A percentile compares a stretch with the other conserved stretches of the same genome.
These are phyloP conservation scores for Ogataea salicorniae DNA, from an alignment of 805 yeast species.

Conservation along the genomic window DNA sequence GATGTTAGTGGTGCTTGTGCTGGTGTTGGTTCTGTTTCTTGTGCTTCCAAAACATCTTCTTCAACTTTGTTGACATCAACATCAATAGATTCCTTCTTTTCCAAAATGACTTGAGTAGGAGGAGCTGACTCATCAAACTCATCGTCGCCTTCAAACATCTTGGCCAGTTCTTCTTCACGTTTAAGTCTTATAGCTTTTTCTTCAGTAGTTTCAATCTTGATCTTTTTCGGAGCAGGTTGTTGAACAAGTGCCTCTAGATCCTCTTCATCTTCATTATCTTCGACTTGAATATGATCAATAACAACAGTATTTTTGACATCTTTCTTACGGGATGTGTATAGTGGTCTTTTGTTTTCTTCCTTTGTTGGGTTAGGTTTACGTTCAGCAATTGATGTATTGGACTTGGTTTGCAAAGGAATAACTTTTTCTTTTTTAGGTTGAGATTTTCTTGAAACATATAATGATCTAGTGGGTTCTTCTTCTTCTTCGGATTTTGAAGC, in stretches of 20 bases:
- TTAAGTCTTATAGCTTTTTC: slow-evolving; percentile 5
- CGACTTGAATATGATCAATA: slow-evolving; percentile 1
- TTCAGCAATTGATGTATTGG: background rate
- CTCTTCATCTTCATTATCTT: slow-evolving; percentile 4
- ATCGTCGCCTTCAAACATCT: slow-evolving; percentile 23
- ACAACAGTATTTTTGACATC: slow-evolving; percentile 13
- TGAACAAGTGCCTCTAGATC: background rate
- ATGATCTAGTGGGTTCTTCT: slow-evolving; percentile 13
- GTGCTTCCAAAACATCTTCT: background rate
- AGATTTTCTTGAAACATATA: slow-evolving; percentile 9
- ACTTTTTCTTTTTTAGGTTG: background rate
- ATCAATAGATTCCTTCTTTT: slow-evolving; percentile 6
- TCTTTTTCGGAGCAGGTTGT: slow-evolving; percentile 9
- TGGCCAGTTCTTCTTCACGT: slow-evolving; percentile 16
- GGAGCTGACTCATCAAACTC: slow-evolving; percentile 6
- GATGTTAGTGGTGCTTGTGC: background rate
- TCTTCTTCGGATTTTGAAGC: slow-evolving; percentile 16
- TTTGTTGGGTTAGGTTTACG: background rate
- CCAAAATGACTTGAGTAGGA: background rate
- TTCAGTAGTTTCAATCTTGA: slow-evolving; percentile 12
- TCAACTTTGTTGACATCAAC: slow-evolving; percentile 6
- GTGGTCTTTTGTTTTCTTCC: slow-evolving; percentile 2
- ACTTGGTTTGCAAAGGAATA: too few relatives aligned
- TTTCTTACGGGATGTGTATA: slow-evolving; percentile 15
- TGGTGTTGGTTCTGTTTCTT: background rate